Evolutionary conservation across 257 asterid genomes (phyloP).

Genomic region (Leonotis leonurus): DNA sequence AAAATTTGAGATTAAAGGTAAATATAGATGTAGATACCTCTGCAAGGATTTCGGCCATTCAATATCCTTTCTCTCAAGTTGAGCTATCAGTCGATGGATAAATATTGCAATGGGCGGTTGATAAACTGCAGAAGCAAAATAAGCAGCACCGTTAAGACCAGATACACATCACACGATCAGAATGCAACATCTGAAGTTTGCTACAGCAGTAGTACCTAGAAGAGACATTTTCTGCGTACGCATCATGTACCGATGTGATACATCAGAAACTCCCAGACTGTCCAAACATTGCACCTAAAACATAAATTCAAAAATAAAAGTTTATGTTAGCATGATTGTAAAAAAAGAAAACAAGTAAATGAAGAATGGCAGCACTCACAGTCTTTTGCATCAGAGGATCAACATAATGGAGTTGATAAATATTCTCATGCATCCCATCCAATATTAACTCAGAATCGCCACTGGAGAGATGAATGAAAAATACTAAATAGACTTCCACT

Average conservation of each 20-base stretch:
- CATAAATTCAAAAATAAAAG: slow-evolving; percentile 6
- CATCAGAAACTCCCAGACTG: slow-evolving; percentile 65
- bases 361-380: slow-evolving; percentile 41
- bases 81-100: slow-evolving; percentile 69
- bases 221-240: slow-evolving; percentile 80
- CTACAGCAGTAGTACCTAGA: slow-evolving; percentile 47
- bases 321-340: not conserved
- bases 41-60: slow-evolving; percentile 95
- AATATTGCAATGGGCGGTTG: slow-evolving; percentile 74
- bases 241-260: slow-evolving; percentile 58
- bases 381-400: slow-evolving; percentile 94
- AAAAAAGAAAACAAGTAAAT: not conserved
- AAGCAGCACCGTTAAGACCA: slow-evolving; percentile 14
- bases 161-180: not conserved
- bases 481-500: slow-evolving; percentile 17
- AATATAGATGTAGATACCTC: slow-evolving; percentile 39
- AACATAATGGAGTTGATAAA: slow-evolving; percentile 68
- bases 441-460: slow-evolving; percentile 85
- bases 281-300: slow-evolving; percentile 78
- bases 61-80: slow-evolving; percentile 65
- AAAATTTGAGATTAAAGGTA: slow-evolving; percentile 8
- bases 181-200: slow-evolving; percentile 12
- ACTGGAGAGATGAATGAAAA: slow-evolving; percentile 36
- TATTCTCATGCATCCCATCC: slow-evolving; percentile 87
- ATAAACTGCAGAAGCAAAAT: slow-evolving; percentile 54